phyloP scores from a whole-genome alignment of 2,329 filamentous ascomycete species.

The Epichloe typhina region DNA sequence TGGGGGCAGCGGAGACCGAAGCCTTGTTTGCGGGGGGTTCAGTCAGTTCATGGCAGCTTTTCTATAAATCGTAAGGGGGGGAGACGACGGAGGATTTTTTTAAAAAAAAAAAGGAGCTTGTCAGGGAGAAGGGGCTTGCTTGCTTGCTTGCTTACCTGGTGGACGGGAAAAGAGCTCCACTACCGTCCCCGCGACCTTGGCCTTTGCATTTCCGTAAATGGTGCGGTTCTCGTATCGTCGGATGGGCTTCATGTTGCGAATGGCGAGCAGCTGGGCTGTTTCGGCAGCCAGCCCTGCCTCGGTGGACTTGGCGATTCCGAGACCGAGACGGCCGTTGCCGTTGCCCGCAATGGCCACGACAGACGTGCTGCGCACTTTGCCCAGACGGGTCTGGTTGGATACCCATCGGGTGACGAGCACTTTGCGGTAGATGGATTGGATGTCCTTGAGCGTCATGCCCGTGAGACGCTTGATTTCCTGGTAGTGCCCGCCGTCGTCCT shows the following conservation, averaged over 20 bases:
- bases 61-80: not conserved
- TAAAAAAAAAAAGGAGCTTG: not conserved
- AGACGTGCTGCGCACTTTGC: slow-evolving; percentile 73
- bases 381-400: slow-evolving; percentile 87
- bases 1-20: slow-evolving; percentile 88
- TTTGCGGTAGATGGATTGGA: slow-evolving; percentile 51
- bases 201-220: slow-evolving; percentile 71
- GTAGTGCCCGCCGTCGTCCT: slow-evolving; percentile 38
- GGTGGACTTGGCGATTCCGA: slow-evolving; percentile 81
- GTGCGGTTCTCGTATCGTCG: slow-evolving; percentile 83
- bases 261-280: slow-evolving; percentile 69
- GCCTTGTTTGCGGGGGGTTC: slow-evolving; percentile 43
- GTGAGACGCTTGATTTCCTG: slow-evolving; percentile 40
- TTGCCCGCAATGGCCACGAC: slow-evolving; percentile 77
- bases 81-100: not conserved
- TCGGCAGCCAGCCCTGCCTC: slow-evolving; percentile 53
- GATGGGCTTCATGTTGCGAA: slow-evolving; percentile 88
- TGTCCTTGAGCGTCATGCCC: slow-evolving; percentile 38
- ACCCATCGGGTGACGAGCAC: slow-evolving; percentile 62
- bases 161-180: slow-evolving; percentile 72
- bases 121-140: not conserved
- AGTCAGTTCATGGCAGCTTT: too few species aligned
- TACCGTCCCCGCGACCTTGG: slow-evolving; percentile 78
- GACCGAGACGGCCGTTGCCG: slow-evolving; percentile 68
- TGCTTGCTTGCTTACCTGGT: slow-evolving; percentile 51